Percentiles rank a stretch among this genome's conserved stretches.
Conservation (phyloP, 331 rosid genomes). For the Rosa hybrid region DNA sequence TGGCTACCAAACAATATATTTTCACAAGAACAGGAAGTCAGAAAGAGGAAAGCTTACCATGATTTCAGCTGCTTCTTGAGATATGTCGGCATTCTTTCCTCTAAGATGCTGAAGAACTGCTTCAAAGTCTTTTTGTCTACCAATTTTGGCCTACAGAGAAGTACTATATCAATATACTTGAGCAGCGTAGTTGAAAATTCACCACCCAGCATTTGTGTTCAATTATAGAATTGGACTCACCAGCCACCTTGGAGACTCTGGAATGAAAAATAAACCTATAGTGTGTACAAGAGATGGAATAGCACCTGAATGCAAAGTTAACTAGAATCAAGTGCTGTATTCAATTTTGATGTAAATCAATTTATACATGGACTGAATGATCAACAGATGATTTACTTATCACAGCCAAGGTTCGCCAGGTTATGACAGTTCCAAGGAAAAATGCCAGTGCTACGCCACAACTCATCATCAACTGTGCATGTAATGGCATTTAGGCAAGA, state of each 20-base stretch:
- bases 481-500: not conserved
- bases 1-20: not conserved
- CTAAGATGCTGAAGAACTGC: conserved; percentile 57
- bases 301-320: conserved; percentile 18
- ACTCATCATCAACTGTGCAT: not conserved
- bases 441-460: not conserved
- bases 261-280: conserved; percentile 33
- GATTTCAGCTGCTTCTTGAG: conserved; percentile 67
- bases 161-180: not conserved
- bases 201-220: too few species aligned
- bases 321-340: not conserved
- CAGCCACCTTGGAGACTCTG: conserved; percentile 54
- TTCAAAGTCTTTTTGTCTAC: conserved; percentile 43
- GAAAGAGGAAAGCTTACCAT: conserved; percentile 29
- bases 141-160: conserved; percentile 58
- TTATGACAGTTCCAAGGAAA: not conserved
- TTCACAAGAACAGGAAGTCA: not conserved
- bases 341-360: not conserved
- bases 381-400: not conserved
- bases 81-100: conserved; percentile 51
- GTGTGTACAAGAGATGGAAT: conserved; percentile 32
- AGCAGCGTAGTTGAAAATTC: not conserved
- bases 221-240: conserved; percentile 16
- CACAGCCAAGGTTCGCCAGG: conserved; percentile 14
- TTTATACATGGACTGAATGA: too few species aligned